Conservation (phyloP, 495 filamentous ascomycete species). For the Lasiosphaeria ovina region DNA sequence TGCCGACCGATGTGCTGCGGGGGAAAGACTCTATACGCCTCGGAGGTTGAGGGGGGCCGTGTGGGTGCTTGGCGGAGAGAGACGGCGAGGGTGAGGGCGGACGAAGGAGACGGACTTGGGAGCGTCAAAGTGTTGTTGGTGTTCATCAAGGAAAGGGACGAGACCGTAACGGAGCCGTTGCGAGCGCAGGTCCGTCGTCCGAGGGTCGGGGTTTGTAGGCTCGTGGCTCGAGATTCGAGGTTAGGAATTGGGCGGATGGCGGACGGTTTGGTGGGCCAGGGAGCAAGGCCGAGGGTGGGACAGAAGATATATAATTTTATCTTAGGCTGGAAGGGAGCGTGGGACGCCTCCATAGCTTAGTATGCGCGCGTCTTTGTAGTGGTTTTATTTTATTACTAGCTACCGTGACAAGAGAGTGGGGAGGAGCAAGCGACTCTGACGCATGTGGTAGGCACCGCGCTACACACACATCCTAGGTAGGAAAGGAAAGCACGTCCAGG, state of each 20-base stretch:
- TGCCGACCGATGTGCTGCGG: background rate
- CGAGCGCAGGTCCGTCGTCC: no score
- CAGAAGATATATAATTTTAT: constrained; percentile 3
- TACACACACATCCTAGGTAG: background rate
- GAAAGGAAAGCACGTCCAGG: background rate
- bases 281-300: constrained; percentile 9
- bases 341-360: background rate
- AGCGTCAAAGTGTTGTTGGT: background rate
- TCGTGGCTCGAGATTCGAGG: no score
- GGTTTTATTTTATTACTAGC: background rate
- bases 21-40: background rate
- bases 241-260: background rate
- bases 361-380: no score
- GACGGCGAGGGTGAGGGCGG: no score
- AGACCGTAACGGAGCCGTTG: no score
- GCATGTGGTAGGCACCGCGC: constrained; percentile 5
- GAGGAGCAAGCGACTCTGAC: constrained; percentile 16
- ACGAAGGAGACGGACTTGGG: background rate
- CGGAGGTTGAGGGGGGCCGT: constrained; percentile 1
- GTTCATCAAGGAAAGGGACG: constrained; percentile 1
- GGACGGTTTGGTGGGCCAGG: background rate
- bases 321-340: background rate
- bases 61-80: constrained; percentile 1
- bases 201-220: no score
- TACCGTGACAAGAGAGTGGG: constrained; percentile 16